These are phyloP conservation scores for Ophiocordyceps camponoti-rufipedis DNA, from an alignment of 2,329 filamentous ascomycete species.

Conservation along the genomic window DNA sequence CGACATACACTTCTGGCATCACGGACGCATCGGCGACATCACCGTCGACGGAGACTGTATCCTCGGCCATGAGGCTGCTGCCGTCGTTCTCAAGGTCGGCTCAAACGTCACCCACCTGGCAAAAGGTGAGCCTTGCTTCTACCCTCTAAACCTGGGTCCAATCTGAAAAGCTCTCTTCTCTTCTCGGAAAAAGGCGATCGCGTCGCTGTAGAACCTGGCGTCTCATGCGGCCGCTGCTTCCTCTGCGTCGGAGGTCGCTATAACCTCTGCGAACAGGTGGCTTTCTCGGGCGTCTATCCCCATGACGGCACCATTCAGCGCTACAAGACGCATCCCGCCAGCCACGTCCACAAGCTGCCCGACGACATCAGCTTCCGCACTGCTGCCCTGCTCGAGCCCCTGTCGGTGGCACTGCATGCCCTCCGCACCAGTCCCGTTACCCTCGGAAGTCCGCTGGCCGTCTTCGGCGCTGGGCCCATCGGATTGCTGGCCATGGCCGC, in stretches of 20 bases:
- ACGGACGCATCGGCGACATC: conserved; percentile 42
- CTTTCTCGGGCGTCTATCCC: conserved; percentile 43
- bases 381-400: conserved; percentile 44
- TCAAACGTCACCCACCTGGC: conserved; percentile 32
- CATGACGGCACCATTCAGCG: conserved; percentile 41
- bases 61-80: conserved; percentile 46
- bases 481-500: conserved; percentile 39
- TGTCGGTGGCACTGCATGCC: conserved; percentile 45
- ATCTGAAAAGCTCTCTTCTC: too few species aligned
- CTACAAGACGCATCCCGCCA: conserved; percentile 42
- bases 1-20: conserved; percentile 52
- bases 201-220: conserved; percentile 48
- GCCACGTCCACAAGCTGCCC: conserved; percentile 40
- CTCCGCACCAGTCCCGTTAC: conserved; percentile 31
- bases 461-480: conserved; percentile 47
- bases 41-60: conserved; percentile 45
- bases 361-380: conserved; percentile 36
- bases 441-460: conserved; percentile 33
- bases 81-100: conserved; percentile 38
- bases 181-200: conserved; percentile 28
- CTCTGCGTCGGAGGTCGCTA: conserved; percentile 41
- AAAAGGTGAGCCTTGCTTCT: conserved; percentile 13
- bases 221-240: conserved; percentile 42
- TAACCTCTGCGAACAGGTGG: conserved; percentile 44
- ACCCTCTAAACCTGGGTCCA: not conserved